Base-by-base conservation (phyloP, 108 stramenopile genomes). In the Pseudonitzschia delicatissima region DNA sequence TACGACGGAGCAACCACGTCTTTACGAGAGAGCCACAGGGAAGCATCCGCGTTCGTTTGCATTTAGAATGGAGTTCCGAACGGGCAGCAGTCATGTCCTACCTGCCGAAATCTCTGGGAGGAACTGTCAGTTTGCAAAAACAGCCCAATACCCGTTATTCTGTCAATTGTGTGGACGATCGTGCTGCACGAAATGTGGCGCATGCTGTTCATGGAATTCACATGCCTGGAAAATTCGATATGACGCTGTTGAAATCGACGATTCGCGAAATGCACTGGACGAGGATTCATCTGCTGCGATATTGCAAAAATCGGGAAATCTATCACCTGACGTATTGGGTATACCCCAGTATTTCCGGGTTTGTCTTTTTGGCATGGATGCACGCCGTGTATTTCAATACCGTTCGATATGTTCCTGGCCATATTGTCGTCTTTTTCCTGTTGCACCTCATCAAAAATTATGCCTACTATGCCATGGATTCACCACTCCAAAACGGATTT, bases 331-430 rank as follows among this genome's bases (percentile, higher is more conserved):
- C 40, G 0, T 42, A 49, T 27, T 83, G 82, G 82, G 37, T 65
- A 25, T 67, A 83, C 62, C 82, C 82, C 1, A 17, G 45, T 20
- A 77, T 83, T 28, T 80, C 79, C 2, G 62, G 61, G 17, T 80
- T 75, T 68, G 73, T 77, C 18, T 83, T 77, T 52, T 58, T 55
- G 4, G 82, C 77, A 7, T 83, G 82, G 82, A 83, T 83, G 82
- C 82, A 83, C 31, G 79, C 72, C 33, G 79, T 83, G 17, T 77
- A 69, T 51, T 37, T 27, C 20, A 74, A 74, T 37, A 70, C 76
- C 1, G 33, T 78, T 12, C 76, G 57, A 6, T 73, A 74, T 25
- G 64, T 78, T 5, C 79, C 79, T 15, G 77, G 72, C 17, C 79
- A 83, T 45, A 53, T 78, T 9, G 29, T 80, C 15, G 57, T 71